These are phyloP conservation scores for Alectoria sarmentosa DNA, from an alignment of 495 filamentous ascomycete species.

Conservation along the genomic window DNA sequence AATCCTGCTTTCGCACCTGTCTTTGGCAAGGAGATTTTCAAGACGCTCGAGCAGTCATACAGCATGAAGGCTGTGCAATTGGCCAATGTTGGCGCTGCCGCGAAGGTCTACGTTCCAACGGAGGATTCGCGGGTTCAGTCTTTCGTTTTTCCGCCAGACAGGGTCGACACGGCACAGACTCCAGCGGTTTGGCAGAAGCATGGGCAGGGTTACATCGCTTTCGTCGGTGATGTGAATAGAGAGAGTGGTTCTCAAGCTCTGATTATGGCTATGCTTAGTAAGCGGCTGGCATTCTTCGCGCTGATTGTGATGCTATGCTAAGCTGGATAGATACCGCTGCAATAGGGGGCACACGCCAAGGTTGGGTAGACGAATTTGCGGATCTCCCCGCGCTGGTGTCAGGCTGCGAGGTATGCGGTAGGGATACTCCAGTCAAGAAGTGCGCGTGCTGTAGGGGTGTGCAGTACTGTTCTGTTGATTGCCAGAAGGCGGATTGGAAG, in stretches of 20 bases:
- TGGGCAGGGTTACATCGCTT: neutral
- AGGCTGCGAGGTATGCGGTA: constrained; percentile 15
- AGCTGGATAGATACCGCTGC: neutral
- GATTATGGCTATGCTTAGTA: constrained; percentile 30
- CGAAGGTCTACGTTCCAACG: constrained; percentile 30
- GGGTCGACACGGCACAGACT: constrained; percentile 25
- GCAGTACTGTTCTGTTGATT: constrained; percentile 46
- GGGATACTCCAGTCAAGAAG: constrained; percentile 28
- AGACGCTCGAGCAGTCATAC: constrained; percentile 31
- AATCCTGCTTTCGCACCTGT: constrained; percentile 20
- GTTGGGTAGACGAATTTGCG: neutral
- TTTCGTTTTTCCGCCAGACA: constrained; percentile 26
- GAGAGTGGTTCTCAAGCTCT: constrained; percentile 34
- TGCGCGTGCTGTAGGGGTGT: constrained; percentile 45
- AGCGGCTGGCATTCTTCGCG: neutral
- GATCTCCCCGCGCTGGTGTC: neutral
- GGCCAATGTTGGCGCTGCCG: constrained; percentile 25
- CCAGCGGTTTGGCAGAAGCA: constrained; percentile 2
- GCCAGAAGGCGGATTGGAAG: constrained; percentile 53
- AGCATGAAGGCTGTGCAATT: constrained; percentile 41
- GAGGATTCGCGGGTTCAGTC: constrained; percentile 24
- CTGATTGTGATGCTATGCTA: neutral
- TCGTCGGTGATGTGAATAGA: constrained; percentile 40
- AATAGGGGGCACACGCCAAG: neutral
- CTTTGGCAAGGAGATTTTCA: constrained; percentile 9